Base-by-base conservation (phyloP, 768 basidiomycete species). In the Suillus plorans region DNA sequence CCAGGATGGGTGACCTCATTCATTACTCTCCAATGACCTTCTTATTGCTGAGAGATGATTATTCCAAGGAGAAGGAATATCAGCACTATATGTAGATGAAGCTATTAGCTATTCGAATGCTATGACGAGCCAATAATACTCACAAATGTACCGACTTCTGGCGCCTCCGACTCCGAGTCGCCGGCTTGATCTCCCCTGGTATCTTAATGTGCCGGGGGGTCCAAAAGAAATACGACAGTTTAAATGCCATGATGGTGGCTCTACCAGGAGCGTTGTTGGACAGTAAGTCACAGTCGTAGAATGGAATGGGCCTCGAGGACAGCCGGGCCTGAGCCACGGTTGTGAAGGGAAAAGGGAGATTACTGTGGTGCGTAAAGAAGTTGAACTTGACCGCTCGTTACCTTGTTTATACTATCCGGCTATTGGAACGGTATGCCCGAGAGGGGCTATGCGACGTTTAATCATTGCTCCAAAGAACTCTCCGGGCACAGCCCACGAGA, bases 161-260 rank as follows among this genome's bases (percentile, higher is more conserved):
- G 49, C 71, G 74, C 68, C 67, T 66, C 31, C n/a, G n/a, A n/a
- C n/a, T n/a, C n/a, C 25, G 25, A 28, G 25, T 28, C 13, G 36
- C 55, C 56, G 64, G 67, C 52, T 66, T 59, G 25, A 71, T 49
- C 57, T 83, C 81, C 37, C 81, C 80, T 14, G 85, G 85, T 60
- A 87, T 76, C 67, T 81, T 83, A 62, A 87, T 80, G 63, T 79
- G 80, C 66, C 77, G 78, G 50, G 85, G 85, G 28, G 84, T 83
- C 70, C 84, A 79, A 73, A 86, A 75, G 67, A 87, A 78, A 71
- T 86, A 79, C 47, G 85, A 84, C 20, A 85, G 66, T 65, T 80
- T 82, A 78, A 85, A 78, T n/a, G n/a, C 2, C 57, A 63, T 55
- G 31, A 31, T 31, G 31, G 31, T 31, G 31, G 58, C 39, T 58